Base-by-base conservation (phyloP, 139 green algal genomes). In the Asterochloris erici region DNA sequence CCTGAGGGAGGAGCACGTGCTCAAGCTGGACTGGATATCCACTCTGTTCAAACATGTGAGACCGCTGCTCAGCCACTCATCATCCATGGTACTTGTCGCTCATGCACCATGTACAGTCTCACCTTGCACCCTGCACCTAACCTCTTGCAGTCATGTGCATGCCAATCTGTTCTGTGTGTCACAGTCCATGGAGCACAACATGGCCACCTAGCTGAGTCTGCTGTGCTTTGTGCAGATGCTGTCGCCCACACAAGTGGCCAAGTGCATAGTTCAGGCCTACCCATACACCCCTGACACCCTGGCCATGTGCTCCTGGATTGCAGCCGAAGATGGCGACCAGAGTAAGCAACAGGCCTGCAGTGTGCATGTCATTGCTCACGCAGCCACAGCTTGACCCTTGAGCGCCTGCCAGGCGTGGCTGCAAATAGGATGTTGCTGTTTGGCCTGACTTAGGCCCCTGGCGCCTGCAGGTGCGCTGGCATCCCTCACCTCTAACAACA, bases 211-310 rank as follows among this genome's bases (percentile, higher is more conserved):
- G 1, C 13, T 27, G 14, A 47, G 12, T 66, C 21, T 47, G 24
- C 14, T 74, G 73, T 75, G 63, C 23, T 66, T 10, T 68, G 60
- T 75, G 82, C 82, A 85, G 82, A 64, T 83, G 29, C 63, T 83
- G 70, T 83, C 71, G 12, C 78, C 83, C 9, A 38, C 68, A 21
- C 83, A 86, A 70, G 71, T 81, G 10, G 83, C 83, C 1, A 28
- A 78, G 27, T 73, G 54, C 24, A 79, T 86, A 27, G 83, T 86
- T 26, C 87, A 89, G 27, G 79, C 80, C 47, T 90, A 77, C 62
- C 87, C 87, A n/a, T 90, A 80, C 71, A 79, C 80, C 0, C 87
- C 87, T 17, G 87, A 90, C 81, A 89, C 82, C 63, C 83, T 90
- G 73, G 87, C 87, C 19, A 85, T 90, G 10, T 84, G 63, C 68